Evolutionary conservation across 441 rosid genomes (phyloP).

Genomic region (Metrosideros polymorpha): DNA sequence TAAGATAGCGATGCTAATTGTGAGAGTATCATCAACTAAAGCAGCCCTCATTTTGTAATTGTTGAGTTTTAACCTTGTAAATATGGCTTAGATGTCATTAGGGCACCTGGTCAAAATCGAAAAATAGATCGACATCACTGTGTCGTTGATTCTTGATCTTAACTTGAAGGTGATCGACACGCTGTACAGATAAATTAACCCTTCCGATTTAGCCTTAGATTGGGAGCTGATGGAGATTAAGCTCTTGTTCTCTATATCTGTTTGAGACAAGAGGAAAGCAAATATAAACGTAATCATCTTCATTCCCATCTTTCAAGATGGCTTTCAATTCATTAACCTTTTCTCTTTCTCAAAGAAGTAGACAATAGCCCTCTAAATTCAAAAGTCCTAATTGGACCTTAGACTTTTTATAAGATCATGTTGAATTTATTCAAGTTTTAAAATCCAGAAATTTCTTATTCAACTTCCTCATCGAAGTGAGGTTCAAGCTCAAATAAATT

Average conservation of each 20-base stretch:
- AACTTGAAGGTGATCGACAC: background rate
- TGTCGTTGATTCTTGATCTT: background rate
- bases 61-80: background rate
- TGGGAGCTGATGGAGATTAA: background rate
- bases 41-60: background rate
- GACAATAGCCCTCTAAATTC: too few relatives aligned
- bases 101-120: background rate
- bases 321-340: too few relatives aligned
- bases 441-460: too few relatives aligned
- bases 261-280: background rate
- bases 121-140: background rate
- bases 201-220: background rate
- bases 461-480: too few relatives aligned
- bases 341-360: too few relatives aligned
- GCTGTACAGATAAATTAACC: background rate
- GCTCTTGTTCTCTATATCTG: background rate
- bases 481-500: too few relatives aligned
- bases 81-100: background rate
- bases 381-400: too few relatives aligned
- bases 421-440: too few relatives aligned
- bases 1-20: background rate
- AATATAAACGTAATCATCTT: too few relatives aligned
- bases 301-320: too few relatives aligned
- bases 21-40: background rate
- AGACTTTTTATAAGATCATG: too few relatives aligned